Base-by-base conservation (phyloP, 2,329 filamentous ascomycete genomes). In the Colletotrichum sidae region DNA sequence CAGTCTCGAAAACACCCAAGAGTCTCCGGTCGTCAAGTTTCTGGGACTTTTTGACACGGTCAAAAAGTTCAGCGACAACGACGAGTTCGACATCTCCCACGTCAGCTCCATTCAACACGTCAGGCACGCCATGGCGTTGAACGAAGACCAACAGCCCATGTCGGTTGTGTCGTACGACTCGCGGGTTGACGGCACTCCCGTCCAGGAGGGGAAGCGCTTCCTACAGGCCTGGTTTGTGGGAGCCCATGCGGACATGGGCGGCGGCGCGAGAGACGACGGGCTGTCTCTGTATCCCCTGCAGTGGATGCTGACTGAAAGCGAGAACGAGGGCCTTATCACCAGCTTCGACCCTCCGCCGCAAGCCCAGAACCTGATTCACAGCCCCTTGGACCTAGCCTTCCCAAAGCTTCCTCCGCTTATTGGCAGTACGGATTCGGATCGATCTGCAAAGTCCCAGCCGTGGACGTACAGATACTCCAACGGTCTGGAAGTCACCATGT, bases 141-240 rank as follows among this genome's bases (percentile, higher is more conserved):
- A 80, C 59, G 78, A 81, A 62, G 72, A 76, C 8, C 70, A 76
- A 5, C 69, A 65, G 50, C 66, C 58, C 44, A 68, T 75, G n/a
- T 47, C 47, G 7, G 39, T 51, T 1, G 10, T 63, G 2, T 34
- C 25, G 2, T 37, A 50, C 9, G 45, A 56, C 8, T 2, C 44
- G 2, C 12, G 70, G 9, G 68, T 70, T 62, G 50, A 67, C 39
- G 46, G 67, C 58, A 53, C 12, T n/a, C 52, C 59, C n/a, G 64
- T 68, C 45, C 68, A 68, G 55, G 69, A 67, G 65, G 68, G 44
- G 44, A n/a, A 13, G 7, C 42, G 13, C 77, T 70, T 77, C 8
- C 57, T 79, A 8, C 74, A 80, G 64, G 78, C 78, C 2, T 78
- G 76, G 77, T 81, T 81, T 64, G 73, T 78, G 3, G 78, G 79